Evolutionary conservation across 495 filamentous ascomycete genomes (phyloP).

Genomic region (Talaromyces borbonicus): DNA sequence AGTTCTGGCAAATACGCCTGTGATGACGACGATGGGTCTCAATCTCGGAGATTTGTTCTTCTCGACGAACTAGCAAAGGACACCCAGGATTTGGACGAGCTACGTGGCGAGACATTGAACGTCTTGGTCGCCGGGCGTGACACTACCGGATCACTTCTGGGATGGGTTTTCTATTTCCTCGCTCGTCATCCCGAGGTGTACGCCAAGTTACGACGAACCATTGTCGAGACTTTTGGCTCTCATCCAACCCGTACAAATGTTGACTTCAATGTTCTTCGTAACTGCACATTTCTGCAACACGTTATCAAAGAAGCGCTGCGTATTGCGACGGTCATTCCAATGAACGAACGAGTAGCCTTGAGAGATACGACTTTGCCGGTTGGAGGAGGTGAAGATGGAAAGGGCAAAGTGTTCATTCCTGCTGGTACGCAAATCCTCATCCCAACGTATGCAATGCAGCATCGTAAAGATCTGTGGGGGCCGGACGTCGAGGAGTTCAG

Average conservation of each 20-base stretch:
- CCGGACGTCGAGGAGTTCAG: constrained; percentile 40
- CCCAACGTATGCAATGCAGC: constrained; percentile 39
- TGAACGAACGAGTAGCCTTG: constrained; percentile 60
- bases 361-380: constrained; percentile 59
- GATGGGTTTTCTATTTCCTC: constrained; percentile 40
- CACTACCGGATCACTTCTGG: constrained; percentile 48
- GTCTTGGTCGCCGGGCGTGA: constrained; percentile 52
- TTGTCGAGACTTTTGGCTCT: constrained; percentile 27
- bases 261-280: constrained; percentile 33
- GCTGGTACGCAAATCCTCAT: constrained; percentile 36
- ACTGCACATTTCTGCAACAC: constrained; percentile 19
- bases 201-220: constrained; percentile 9
- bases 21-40: neutral
- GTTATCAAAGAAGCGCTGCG: constrained; percentile 39
- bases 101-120: constrained; percentile 41
- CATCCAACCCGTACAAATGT: constrained; percentile 36
- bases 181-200: constrained; percentile 14
- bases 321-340: constrained; percentile 63
- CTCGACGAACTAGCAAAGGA: constrained; percentile 12
- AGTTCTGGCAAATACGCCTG: neutral
- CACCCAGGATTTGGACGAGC: constrained; percentile 7
- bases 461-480: constrained; percentile 42
- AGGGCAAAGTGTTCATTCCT: constrained; percentile 49
- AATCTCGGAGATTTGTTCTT: constrained; percentile 37
- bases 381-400: constrained; percentile 62